These are phyloP conservation scores for Leucogyrophana mollusca DNA, from an alignment of 768 basidiomycete genomes.

Conservation along the genomic window DNA sequence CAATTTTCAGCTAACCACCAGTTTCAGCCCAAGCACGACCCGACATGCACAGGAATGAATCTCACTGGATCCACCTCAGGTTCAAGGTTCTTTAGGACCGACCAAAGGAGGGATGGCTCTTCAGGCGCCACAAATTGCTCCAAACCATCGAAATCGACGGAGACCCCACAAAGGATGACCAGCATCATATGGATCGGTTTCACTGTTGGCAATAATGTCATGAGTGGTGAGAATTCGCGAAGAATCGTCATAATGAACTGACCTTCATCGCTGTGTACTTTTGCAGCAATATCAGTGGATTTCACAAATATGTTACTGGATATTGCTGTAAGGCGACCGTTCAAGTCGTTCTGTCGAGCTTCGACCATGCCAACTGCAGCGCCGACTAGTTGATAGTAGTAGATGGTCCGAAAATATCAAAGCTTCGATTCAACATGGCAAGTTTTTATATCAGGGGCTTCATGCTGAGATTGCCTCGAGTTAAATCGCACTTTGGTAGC, in stretches of 20 bases:
- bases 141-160: constrained; percentile 3
- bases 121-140: constrained; percentile 2
- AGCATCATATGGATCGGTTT: constrained; percentile 6
- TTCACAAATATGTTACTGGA: constrained; percentile 1
- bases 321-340: too few relatives aligned
- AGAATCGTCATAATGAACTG: background rate
- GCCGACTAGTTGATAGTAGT: too few relatives aligned
- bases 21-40: background rate
- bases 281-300: constrained; percentile 5
- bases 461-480: too few relatives aligned
- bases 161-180: constrained; percentile 3
- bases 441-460: too few relatives aligned
- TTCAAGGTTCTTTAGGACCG: background rate
- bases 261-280: constrained; percentile 4
- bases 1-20: constrained; percentile 1
- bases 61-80: constrained; percentile 2
- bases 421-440: too few relatives aligned
- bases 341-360: too few relatives aligned
- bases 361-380: too few relatives aligned
- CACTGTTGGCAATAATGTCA: background rate
- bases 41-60: background rate
- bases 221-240: background rate
- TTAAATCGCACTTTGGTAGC: too few relatives aligned
- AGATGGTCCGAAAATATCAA: too few relatives aligned
- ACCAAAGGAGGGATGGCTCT: constrained; percentile 4